A percentile compares a stretch with the other conserved stretches of the same genome.
Conservation (phyloP, 2,329 filamentous ascomycete genomes). For the Leptographium galeiforme region DNA sequence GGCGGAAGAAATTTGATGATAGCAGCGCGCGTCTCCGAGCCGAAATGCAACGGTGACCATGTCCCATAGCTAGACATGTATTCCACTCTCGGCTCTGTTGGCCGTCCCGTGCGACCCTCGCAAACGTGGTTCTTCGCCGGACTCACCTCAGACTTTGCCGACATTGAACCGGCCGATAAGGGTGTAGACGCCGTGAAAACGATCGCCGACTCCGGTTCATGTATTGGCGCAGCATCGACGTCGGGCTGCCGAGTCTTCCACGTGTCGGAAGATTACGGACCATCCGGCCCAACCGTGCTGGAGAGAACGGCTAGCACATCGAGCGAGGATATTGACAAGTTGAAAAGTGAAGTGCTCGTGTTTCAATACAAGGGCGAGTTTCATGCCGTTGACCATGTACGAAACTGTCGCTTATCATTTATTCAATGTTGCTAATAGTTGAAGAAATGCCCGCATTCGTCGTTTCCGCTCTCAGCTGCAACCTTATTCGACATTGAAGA, state of each 20-base stretch:
- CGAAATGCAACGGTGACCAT: neutral
- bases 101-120: neutral
- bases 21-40: too few relatives aligned
- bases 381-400: constrained; percentile 56
- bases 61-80: neutral
- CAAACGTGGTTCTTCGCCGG: constrained; percentile 36
- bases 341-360: constrained; percentile 50
- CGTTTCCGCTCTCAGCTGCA: constrained; percentile 51
- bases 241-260: constrained; percentile 48
- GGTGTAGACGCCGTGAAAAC: constrained; percentile 12
- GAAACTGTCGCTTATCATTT: constrained; percentile 10
- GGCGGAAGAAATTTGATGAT: too few relatives aligned
- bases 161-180: constrained; percentile 23
- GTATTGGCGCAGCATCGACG: constrained; percentile 20
- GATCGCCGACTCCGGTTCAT: constrained; percentile 24
- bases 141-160: constrained; percentile 39
- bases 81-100: neutral
- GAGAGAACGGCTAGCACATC: constrained; percentile 22
- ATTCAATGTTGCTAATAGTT: neutral
- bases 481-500: constrained; percentile 59
- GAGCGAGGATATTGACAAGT: constrained; percentile 19
- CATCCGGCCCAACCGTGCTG: constrained; percentile 16
- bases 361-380: constrained; percentile 51
- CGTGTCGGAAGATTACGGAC: constrained; percentile 24
- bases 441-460: constrained; percentile 54